Percentiles rank a stretch among this genome's conserved stretches.
phyloP scores from a whole-genome alignment of 352 stramenopile genomes.

The Pythium periplocum region DNA sequence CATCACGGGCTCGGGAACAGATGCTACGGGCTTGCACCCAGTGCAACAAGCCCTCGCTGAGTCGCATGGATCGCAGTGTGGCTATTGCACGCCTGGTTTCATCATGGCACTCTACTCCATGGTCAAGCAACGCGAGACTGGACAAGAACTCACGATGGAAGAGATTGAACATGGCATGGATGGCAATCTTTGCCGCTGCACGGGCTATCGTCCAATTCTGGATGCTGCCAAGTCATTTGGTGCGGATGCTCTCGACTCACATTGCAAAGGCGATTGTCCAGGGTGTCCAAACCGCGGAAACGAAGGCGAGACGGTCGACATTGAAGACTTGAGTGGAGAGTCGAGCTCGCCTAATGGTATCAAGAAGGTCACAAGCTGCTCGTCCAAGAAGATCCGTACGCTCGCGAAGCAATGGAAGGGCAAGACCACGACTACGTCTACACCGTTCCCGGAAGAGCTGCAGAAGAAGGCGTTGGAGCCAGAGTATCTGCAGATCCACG shows the following conservation, averaged over 20 bases:
- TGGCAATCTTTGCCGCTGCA: conserved; percentile 96
- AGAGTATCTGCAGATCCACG: conserved; percentile 62
- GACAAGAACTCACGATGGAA: conserved; percentile 69
- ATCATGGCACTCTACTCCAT: conserved; percentile 84
- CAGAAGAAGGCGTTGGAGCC: conserved; percentile 43
- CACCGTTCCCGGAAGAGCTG: conserved; percentile 55
- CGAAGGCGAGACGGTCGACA: conserved; percentile 30
- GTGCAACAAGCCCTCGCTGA: conserved; percentile 89
- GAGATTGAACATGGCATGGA: conserved; percentile 93
- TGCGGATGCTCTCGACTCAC: conserved; percentile 42
- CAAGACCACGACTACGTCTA: conserved; percentile 14
- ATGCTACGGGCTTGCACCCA: conserved; percentile 55
- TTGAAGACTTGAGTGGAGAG: conserved; percentile 36
- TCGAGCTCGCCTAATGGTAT: conserved; percentile 14
- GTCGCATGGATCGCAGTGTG: conserved; percentile 93
- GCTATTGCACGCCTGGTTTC: conserved; percentile 89
- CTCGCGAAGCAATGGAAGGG: conserved; percentile 33
- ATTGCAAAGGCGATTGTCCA: conserved; percentile 60
- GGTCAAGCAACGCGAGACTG: conserved; percentile 69
- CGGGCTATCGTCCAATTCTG: conserved; percentile 78
- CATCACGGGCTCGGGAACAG: conserved; percentile 18
- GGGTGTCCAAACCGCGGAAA: conserved; percentile 64
- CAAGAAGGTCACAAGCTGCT: conserved; percentile 50
- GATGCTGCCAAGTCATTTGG: conserved; percentile 87
- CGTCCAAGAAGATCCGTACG: conserved; percentile 59